Conservation (phyloP, 345 rosid species). For the Laguncularia racemosa region DNA sequence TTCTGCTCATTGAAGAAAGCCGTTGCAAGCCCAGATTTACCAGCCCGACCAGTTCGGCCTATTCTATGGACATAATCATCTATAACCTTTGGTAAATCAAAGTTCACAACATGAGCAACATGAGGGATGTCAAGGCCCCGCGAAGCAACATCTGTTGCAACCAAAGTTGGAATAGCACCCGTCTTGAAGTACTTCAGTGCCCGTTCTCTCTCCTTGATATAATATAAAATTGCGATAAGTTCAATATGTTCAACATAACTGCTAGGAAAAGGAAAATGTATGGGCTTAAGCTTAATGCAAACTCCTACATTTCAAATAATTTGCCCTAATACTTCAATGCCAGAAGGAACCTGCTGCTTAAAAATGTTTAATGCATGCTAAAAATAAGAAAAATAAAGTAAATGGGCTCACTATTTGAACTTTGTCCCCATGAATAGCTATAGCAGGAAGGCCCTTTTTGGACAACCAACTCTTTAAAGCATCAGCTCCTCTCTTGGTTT, state of each 20-base stretch:
- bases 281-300: too few relatives aligned
- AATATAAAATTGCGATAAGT: constrained; percentile 2
- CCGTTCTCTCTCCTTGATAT: constrained; percentile 39
- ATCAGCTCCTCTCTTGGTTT: constrained; percentile 56
- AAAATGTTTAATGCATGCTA: too few relatives aligned
- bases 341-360: too few relatives aligned
- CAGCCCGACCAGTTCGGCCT: constrained; percentile 54
- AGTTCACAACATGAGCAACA: constrained; percentile 49
- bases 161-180: constrained; percentile 40
- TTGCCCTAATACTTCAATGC: too few relatives aligned
- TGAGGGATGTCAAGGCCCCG: constrained; percentile 45
- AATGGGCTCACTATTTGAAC: constrained; percentile 29
- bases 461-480: constrained; percentile 32
- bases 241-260: too few relatives aligned
- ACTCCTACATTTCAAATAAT: too few relatives aligned
- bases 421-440: constrained; percentile 51
- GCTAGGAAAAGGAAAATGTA: too few relatives aligned
- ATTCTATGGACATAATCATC: constrained; percentile 53
- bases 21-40: constrained; percentile 43
- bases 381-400: neutral
- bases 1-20: constrained; percentile 44
- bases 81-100: constrained; percentile 39
- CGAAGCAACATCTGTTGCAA: constrained; percentile 58
- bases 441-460: constrained; percentile 32
- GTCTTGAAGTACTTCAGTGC: constrained; percentile 40